Base-by-base conservation (phyloP, 2,329 filamentous ascomycete species). In the Calonectria montana region DNA sequence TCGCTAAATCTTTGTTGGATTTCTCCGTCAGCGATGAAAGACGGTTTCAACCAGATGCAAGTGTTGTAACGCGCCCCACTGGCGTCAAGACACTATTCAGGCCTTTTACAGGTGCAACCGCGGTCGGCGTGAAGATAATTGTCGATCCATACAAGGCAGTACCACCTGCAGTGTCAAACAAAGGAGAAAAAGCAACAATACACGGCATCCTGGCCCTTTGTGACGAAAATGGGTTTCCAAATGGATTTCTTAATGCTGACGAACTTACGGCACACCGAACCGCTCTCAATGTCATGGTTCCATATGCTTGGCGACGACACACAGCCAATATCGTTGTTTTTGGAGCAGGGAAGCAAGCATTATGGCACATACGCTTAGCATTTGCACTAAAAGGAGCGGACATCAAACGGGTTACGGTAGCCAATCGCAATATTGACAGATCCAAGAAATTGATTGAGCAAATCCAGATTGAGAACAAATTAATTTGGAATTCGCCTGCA, bases 311-410 rank as follows among this genome's bases (percentile, higher is more conserved):
- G 72, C 73, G 80, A 69, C 35, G 68, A 27, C 41, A 55, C 2
- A 76, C 80, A 0, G 65, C 90, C 75, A 90, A 89, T 18, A 76
- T 94, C 2, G 87, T 91, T 5, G 87, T 94, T 35, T 94, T 94
- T 76, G 92, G 93, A 1, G 92, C 91, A 0, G 92, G 92, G 35
- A 91, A 89, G 74, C 92, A 94, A 81, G 93, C 92, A 0, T 90
- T 92, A 78, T 94, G 92, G 92, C 92, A 94, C 77, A 88, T 92
- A 10, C 88, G 91, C 1, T 87, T 94, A 7, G 90, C 92, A 0
- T 82, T 94, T 2, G 84, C 92, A 2, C 85, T 93, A 0, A 72
- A 80, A 3, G 80, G 80, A 0, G 43, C 63, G 0, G 77, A 80
- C 16, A 76, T 84, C 4, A 67, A 67, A 1, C 67, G 27, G 2